Evolutionary conservation across 805 yeast species (phyloP), one percentile per base, ranked within the genome.

Genomic region (Teunomyces gatunensis): DNA sequence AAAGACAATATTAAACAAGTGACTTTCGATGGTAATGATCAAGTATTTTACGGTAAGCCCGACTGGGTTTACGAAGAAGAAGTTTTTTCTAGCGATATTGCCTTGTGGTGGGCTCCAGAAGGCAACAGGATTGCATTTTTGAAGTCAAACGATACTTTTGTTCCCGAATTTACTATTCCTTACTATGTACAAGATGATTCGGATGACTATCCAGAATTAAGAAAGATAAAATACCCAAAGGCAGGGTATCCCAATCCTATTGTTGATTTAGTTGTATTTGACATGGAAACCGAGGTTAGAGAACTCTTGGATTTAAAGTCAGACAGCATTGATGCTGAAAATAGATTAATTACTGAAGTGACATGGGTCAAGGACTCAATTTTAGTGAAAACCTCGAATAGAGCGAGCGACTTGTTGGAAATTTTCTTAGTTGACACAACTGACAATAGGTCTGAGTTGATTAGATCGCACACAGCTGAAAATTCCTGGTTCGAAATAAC

Each of bases 31-130:
- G 91, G 90, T 0, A 67, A 75, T 10, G 58, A 52, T 0, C 65
- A 74, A 13, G 67, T 85, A 3, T 73, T 77, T 50, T 83, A 87
- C 54, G 96, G 89, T 5, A 83, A 75, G 52, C 83, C 91, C 0
- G 94, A 87, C 58, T 87, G 95, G 94, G 84, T 87, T 1, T 87
- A 87, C 61, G 95, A 87, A 61, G 95, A 87, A 58, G 96, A 87
- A 57, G 87, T 87, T 1, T 64, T 83, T 10, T 75, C 75, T 0
- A 56, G 67, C 12, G 91, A 85, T 51, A 65, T 61, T 30, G 81
- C 86, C 0, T 67, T 86, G 10, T 86, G 89, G 87, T 87, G 92
- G 90, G 69, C 84, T 12, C 84, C 85, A 1, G 80, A 81, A 52
- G 87, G 84, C 53, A 61, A 79, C 1, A 69, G 68, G 46, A 51